Evolutionary conservation across 495 filamentous ascomycete genomes (phyloP).

Genomic region (Neurospora hispaniola): DNA sequence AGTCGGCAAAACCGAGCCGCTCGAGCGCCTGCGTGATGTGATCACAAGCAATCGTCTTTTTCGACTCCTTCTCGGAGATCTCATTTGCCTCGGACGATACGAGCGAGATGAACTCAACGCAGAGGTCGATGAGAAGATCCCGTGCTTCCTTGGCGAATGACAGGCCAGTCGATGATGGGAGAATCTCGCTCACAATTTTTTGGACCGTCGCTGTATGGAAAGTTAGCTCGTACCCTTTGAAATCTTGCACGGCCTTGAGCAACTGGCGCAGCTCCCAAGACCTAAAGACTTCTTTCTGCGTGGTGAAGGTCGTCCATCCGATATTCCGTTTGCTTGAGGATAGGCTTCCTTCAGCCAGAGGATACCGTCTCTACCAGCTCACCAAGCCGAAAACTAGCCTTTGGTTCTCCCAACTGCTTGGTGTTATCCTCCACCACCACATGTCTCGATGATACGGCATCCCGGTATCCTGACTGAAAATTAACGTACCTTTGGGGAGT

Average conservation of each 20-base stretch:
- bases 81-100: conserved; percentile 97
- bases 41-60: conserved; percentile 96
- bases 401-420: background rate
- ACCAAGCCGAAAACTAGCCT: background rate
- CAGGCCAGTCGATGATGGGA: conserved; percentile 51
- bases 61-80: conserved; percentile 93
- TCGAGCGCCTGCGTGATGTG: conserved; percentile 89
- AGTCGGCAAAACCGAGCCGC: conserved; percentile 84
- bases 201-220: conserved; percentile 71
- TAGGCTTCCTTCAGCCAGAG: background rate
- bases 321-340: background rate
- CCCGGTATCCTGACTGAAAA: background rate
- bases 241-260: background rate
- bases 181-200: conserved; percentile 93
- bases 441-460: background rate
- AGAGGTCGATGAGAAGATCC: conserved; percentile 94
- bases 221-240: conserved; percentile 1
- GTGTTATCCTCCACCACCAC: background rate
- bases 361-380: background rate
- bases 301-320: background rate
- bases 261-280: background rate
- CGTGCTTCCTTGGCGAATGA: conserved; percentile 89
- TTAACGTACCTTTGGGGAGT: conserved; percentile 71
- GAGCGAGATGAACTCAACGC: conserved; percentile 96
- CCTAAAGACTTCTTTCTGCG: background rate